These are phyloP conservation scores for Gastrolobium villosum DNA, from an alignment of 306 rosid species.

Conservation along the genomic window DNA sequence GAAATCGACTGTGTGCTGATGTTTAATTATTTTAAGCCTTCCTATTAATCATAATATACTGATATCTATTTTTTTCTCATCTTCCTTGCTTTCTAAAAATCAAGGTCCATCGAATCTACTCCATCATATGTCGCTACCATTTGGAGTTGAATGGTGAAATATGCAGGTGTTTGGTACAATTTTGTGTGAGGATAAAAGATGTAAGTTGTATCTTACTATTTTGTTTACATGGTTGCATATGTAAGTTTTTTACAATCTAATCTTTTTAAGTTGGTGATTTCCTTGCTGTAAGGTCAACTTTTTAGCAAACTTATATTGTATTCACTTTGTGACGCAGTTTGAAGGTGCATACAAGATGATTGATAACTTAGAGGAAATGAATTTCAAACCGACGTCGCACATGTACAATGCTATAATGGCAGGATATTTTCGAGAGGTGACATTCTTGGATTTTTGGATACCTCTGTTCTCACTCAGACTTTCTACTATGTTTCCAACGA, in stretches of 20 bases:
- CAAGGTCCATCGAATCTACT: constrained; percentile 75
- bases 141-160: constrained; percentile 67
- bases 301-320: constrained; percentile 27
- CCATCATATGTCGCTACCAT: constrained; percentile 57
- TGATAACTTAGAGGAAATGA: constrained; percentile 60
- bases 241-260: constrained; percentile 30
- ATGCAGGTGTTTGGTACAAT: constrained; percentile 73
- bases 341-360: constrained; percentile 73
- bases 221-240: constrained; percentile 33
- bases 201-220: constrained; percentile 57
- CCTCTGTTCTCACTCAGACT: constrained; percentile 3
- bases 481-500: constrained; percentile 31
- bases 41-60: constrained; percentile 28
- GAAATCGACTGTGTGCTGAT: not conserved
- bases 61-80: constrained; percentile 37
- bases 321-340: constrained; percentile 65
- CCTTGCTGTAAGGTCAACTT: not conserved
- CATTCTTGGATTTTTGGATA: constrained; percentile 44
- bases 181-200: constrained; percentile 74
- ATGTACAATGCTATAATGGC: constrained; percentile 89
- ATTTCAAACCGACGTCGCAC: constrained; percentile 56
- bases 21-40: constrained; percentile 24
- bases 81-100: constrained; percentile 36
- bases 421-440: constrained; percentile 94
- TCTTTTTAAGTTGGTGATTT: constrained; percentile 11